phyloP scores from a whole-genome alignment of 2,329 filamentous ascomycete species.

The Byssochlamys sp. region DNA sequence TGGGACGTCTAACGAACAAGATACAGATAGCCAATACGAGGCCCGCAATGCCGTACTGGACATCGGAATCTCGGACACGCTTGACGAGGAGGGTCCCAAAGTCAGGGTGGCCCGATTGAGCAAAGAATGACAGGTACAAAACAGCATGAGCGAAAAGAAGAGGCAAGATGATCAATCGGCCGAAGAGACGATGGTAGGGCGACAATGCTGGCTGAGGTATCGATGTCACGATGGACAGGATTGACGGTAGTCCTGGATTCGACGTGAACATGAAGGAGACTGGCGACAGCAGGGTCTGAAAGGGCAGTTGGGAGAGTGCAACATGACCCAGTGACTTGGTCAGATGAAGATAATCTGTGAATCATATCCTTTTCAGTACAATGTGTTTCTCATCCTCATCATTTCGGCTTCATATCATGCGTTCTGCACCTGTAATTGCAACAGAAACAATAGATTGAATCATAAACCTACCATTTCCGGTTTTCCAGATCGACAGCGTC shows the following conservation, averaged over 20 bases:
- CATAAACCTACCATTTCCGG: slow-evolving; percentile 42
- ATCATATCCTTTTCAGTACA: neutral
- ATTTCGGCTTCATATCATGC: neutral
- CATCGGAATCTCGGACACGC: slow-evolving; percentile 48
- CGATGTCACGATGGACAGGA: slow-evolving; percentile 44
- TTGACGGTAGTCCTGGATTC: slow-evolving; percentile 38
- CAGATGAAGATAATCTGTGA: slow-evolving; percentile 52
- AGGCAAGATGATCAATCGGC: slow-evolving; percentile 42
- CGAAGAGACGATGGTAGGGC: slow-evolving; percentile 48
- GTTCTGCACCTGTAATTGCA: neutral
- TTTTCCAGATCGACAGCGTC: slow-evolving; percentile 40
- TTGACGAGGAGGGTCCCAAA: slow-evolving; percentile 38
- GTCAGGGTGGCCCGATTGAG: slow-evolving; percentile 33
- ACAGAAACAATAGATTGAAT: neutral
- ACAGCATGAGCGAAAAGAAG: slow-evolving; percentile 44
- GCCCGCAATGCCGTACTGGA: slow-evolving; percentile 46
- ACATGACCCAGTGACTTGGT: slow-evolving; percentile 54
- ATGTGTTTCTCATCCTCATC: slow-evolving; percentile 1
- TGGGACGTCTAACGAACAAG: slow-evolving; percentile 40
- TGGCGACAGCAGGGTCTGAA: slow-evolving; percentile 48
- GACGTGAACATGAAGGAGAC: slow-evolving; percentile 32
- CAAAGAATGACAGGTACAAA: slow-evolving; percentile 51
- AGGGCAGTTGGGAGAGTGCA: slow-evolving; percentile 49
- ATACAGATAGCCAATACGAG: slow-evolving; percentile 39
- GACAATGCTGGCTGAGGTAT: slow-evolving; percentile 49